Base-by-base conservation (phyloP, 495 filamentous ascomycete genomes). In the Neurospora sp. region DNA sequence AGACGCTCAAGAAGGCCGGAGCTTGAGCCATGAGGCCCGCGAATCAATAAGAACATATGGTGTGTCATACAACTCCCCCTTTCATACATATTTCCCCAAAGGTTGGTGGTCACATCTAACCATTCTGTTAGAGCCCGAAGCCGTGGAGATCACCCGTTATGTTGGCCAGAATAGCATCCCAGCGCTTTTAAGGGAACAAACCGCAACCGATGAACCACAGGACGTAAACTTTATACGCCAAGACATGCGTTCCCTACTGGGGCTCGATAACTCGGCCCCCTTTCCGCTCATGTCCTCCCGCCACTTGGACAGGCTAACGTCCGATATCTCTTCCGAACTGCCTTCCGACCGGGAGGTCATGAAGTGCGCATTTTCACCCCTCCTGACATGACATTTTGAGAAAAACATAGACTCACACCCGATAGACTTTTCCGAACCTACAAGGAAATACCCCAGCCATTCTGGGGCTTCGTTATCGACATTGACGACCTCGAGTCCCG, bases 211-310 rank as follows among this genome's bases (percentile, higher is more conserved):
- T 62, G 84, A 86, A 70, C 82, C 82, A 66, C 82, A 82, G 70
- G 85, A 86, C 36, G 80, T 79, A 73, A 84, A 84, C 74, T 78
- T 85, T 69, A 87, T 88, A 54, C 84, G 86, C 70, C 81, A 83
- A 77, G 92, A 90, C 75, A 93, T 96, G 81, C 84, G 93, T 43
- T 92, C 92, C 5, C 91, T 94, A 37, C 86, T 96, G 42, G 93
- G 92, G 15, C 87, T 96, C 21, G 92, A 95, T 77, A 94, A 93
- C 74, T 92, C 93, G 72, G 92, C 92, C 36, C 93, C 92, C 31
- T 96, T 94, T 81, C 93, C 93, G 24, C 91, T 96, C 73, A 93
- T 93, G 86, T 92, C 91, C 11, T 85, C 89, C 2, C 87, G 89
- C 40, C 89, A 93, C 73, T 88, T 93, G 11, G 88, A 89, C 78